Base-by-base conservation (phyloP, 306 rosid genomes). In the Quercus mongolica region DNA sequence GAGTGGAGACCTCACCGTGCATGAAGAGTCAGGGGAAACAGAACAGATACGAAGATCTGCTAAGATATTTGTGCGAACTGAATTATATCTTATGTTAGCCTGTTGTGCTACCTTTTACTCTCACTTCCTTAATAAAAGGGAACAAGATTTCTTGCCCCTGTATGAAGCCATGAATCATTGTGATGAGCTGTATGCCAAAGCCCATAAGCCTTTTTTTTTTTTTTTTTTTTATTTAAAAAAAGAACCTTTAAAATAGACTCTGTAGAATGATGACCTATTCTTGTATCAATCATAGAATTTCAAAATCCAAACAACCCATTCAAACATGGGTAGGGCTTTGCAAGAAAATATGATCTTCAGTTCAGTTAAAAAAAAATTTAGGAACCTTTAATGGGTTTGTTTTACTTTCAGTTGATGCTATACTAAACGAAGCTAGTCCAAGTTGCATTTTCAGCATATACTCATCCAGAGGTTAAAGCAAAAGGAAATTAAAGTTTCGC, bases 11-110 rank as follows among this genome's bases (percentile, higher is more conserved):
- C 64, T 44, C 49, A 74, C 64, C 49, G 56, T 74, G 28, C 51
- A 14, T 74, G 58, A 74, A 77, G 74, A 46, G 46, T 68, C 69
- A 69, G 76, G 71, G 73, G 20, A 56, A 75, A 44, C 5, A 72
- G 21, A 17, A 46, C 44, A 20, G 64, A 58, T 31, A 57, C 35
- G 35, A 56, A 35, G 75, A 35, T n/a, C 70, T 71, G 9, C 71
- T 7, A 31, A 65, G 19, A 30, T 12, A 11, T 21, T 65, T 31
- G 5, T 31, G 71, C 23, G 30, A 7, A 30, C 71, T 18, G 35
- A 65, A 65, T 64, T 30, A 9, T 30, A 31, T 15, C 20, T 1
- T 64, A 9, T 20, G 33, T 64, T 30, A 46, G 70, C 46, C 19
- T 1, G 4, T 64, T 28, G 70, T 30, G 70, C 18, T 63, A 4